Conservation (phyloP, 192 early-diverging fungal genomes). For the Pilaira anomala region DNA sequence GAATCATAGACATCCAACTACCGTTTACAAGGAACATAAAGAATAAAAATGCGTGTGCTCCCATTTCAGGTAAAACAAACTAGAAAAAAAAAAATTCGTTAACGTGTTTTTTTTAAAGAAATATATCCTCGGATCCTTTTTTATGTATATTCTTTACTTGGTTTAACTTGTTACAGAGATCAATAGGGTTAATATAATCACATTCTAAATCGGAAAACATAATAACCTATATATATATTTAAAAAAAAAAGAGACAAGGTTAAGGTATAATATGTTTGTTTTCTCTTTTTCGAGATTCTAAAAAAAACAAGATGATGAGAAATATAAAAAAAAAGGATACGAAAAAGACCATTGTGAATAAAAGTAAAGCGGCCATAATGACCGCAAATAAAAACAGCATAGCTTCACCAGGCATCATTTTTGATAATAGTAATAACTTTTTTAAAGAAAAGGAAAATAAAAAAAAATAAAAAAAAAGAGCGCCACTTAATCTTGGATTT, state of each 20-base stretch:
- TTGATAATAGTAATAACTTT: background rate
- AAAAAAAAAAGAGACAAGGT: background rate
- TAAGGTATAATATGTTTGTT: slow-evolving; percentile 12
- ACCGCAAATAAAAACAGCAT: slow-evolving; percentile 89
- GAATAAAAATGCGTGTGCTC: slow-evolving; percentile 78
- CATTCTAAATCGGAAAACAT: slow-evolving; percentile 75
- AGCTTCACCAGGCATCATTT: slow-evolving; percentile 57
- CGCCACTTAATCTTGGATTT: too few species aligned
- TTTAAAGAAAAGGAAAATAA: too few species aligned
- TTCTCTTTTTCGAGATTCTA: background rate
- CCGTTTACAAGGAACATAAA: slow-evolving; percentile 83
- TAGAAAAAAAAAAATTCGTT: slow-evolving; percentile 33
- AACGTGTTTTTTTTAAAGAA: too few species aligned
- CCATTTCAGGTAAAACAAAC: slow-evolving; percentile 95
- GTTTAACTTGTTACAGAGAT: slow-evolving; percentile 95
- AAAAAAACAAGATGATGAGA: background rate
- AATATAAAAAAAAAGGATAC: slow-evolving; percentile 48
- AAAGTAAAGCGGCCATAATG: slow-evolving; percentile 85
- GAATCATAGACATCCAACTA: slow-evolving; percentile 79
- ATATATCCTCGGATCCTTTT: background rate
- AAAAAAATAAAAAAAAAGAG: background rate
- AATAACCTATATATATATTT: slow-evolving; percentile 48
- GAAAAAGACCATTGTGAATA: slow-evolving; percentile 97
- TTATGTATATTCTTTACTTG: slow-evolving; percentile 50
- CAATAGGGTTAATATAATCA: slow-evolving; percentile 99